Evolutionary conservation across 345 rosid genomes (phyloP).

Genomic region (Mangifera indica): DNA sequence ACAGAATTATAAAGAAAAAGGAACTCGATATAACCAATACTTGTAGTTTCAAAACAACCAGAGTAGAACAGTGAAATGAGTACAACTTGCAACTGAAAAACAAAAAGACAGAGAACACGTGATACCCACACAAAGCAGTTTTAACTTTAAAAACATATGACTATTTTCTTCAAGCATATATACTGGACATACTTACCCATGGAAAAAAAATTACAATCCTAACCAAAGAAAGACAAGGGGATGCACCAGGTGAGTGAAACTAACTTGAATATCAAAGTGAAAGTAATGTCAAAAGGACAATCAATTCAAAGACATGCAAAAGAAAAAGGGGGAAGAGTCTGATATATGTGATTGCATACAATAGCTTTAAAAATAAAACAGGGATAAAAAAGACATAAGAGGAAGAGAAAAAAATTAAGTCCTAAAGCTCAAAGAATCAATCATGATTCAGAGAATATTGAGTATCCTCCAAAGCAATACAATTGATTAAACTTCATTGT

Average conservation of each 20-base stretch:
- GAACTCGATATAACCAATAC: neutral
- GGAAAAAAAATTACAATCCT: neutral
- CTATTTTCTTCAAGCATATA: neutral
- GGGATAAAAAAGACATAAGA: neutral
- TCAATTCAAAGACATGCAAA: neutral
- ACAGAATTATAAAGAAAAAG: slow-evolving; percentile 3
- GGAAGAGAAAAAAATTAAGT: neutral
- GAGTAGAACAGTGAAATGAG: neutral
- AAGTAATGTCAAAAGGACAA: neutral
- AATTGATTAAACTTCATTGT: neutral
- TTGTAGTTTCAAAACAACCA: neutral
- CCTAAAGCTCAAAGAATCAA: neutral
- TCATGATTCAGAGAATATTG: neutral
- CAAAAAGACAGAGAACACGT: neutral
- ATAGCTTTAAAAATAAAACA: neutral
- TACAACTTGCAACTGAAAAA: neutral
- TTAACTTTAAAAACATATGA: neutral
- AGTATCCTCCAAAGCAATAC: neutral
- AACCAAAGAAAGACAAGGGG: neutral
- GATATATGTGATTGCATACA: slow-evolving; percentile 7
- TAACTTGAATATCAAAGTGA: neutral
- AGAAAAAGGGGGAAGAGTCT: neutral
- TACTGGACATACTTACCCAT: neutral
- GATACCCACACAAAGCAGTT: neutral
- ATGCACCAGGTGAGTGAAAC: neutral